phyloP scores from a whole-genome alignment of 2,329 filamentous ascomycete species.

The Aspergillus aculeatinus region DNA sequence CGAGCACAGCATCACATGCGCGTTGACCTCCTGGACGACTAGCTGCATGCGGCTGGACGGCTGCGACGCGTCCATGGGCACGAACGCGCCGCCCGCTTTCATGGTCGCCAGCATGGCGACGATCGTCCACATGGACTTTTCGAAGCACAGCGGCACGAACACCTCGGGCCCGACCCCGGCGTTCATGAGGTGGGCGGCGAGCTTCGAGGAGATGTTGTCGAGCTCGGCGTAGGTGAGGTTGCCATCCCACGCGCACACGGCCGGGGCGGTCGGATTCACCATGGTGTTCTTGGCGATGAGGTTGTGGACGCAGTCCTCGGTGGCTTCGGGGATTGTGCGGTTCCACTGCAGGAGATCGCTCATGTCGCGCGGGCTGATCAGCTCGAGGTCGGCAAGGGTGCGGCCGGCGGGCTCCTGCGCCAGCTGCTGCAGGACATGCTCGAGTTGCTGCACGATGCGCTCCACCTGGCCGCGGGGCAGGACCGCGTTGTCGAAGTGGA shows the following conservation, averaged over 20 bases:
- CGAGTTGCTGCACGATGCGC: constrained; percentile 14
- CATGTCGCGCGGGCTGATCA: constrained; percentile 14
- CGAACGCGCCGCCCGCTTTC: constrained; percentile 42
- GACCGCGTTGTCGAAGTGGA: constrained; percentile 16
- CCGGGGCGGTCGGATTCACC: constrained; percentile 10
- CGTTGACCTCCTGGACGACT: constrained; percentile 32
- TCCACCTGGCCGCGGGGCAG: constrained; percentile 3
- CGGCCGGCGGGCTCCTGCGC: background rate
- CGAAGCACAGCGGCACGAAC: constrained; percentile 12
- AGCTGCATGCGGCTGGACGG: constrained; percentile 36
- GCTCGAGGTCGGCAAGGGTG: constrained; percentile 8
- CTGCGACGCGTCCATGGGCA: constrained; percentile 39
- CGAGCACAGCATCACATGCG: constrained; percentile 33
- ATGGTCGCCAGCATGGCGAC: constrained; percentile 40
- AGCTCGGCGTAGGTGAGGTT: constrained; percentile 5
- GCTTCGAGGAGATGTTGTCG: constrained; percentile 11
- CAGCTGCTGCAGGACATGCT: constrained; percentile 17
- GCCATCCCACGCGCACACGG: background rate
- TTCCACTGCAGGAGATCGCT: constrained; percentile 13
- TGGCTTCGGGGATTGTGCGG: background rate
- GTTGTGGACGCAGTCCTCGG: constrained; percentile 13
- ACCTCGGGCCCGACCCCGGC: constrained; percentile 14
- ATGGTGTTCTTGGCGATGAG: constrained; percentile 9
- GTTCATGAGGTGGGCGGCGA: constrained; percentile 14
- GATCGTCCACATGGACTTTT: constrained; percentile 36